These are phyloP conservation scores for Grosmannia serpens DNA, from an alignment of 2,329 filamentous ascomycete genomes.

Conservation along the genomic window DNA sequence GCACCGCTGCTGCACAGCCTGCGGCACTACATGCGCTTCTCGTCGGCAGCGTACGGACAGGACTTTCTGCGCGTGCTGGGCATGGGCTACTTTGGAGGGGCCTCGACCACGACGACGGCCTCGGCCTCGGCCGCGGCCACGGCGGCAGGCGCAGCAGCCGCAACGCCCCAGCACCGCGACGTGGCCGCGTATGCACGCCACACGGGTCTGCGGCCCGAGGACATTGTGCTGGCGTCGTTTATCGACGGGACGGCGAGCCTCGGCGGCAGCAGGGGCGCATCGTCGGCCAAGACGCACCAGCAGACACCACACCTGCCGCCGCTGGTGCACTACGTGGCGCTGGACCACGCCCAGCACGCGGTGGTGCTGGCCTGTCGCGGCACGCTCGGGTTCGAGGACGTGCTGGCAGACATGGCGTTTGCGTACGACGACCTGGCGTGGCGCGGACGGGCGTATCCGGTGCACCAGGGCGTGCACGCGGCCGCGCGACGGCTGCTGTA, in stretches of 20 bases:
- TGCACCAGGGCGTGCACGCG: conserved; percentile 65
- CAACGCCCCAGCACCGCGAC: conserved; percentile 35
- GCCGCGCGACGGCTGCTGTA: conserved; percentile 57
- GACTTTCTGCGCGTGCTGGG: conserved; percentile 52
- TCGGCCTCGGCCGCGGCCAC: neutral
- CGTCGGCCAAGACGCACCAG: conserved; percentile 29
- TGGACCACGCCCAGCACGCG: conserved; percentile 60
- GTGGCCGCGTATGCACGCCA: conserved; percentile 53
- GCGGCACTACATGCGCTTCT: conserved; percentile 53
- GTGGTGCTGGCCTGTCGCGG: conserved; percentile 63
- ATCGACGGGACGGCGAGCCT: conserved; percentile 38
- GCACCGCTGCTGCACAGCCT: conserved; percentile 51
- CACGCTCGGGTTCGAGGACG: conserved; percentile 62
- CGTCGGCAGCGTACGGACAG: conserved; percentile 54
- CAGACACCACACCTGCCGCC: conserved; percentile 53
- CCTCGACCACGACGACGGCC: conserved; percentile 11
- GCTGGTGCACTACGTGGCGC: conserved; percentile 60
- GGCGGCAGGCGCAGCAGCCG: neutral
- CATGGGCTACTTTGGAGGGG: conserved; percentile 30
- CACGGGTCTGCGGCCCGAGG: conserved; percentile 44
- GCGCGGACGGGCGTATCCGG: conserved; percentile 53
- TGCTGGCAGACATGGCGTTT: conserved; percentile 62
- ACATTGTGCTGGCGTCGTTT: conserved; percentile 57
- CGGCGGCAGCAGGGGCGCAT: conserved; percentile 45
- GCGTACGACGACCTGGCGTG: conserved; percentile 57